Evolutionary conservation across 805 yeast genomes (phyloP), one percentile per base, ranked within the genome.

Genomic region (Myxozyma lipomycoides): DNA sequence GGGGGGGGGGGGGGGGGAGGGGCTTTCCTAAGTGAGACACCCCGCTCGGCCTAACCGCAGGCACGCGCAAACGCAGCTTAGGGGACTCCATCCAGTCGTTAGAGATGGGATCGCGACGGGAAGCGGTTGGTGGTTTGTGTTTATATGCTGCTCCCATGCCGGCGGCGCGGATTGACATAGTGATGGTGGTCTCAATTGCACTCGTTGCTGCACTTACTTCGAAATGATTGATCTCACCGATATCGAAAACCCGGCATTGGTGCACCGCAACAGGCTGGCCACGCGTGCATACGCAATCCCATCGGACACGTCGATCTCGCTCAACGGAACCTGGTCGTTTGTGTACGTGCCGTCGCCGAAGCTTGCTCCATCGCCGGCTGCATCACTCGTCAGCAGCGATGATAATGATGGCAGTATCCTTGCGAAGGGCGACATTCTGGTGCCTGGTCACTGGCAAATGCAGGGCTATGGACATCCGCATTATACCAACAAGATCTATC

Each of bases 361-460:
- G 10, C 46, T 52, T 15, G 62, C 57, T 5, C 49, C 50, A 4
- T 21, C 39, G 5, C 46, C 39, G 21, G 43, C 28, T 18, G 18
- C 46, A 40, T 17, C 48, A 41, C n/a, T n/a, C n/a, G n/a, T n/a
- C n/a, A n/a, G n/a, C n/a, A n/a, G n/a, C n/a, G n/a, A n/a, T n/a
- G 26, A 39, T 28, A 41, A 42, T 19, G 30, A 34, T 9, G 46
- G 42, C 3, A 25, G 17, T 17, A 7, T 12, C 7, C 12, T 12
- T 9, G 32, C 32, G 12, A 9, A 12, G 32, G 22, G 23, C 7
- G 26, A 36, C 9, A 59, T 65, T 12, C 24, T 50, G 2, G 73
- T 69, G 21, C 72, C 73, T 1, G 69, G 71, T 2, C 67, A 67
- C 46, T 68, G 72, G 70, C 72, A 69, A 59, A 49, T 67, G 25